These are phyloP conservation scores for Fomitopsis serialis DNA, from an alignment of 768 basidiomycete species.

Conservation along the genomic window DNA sequence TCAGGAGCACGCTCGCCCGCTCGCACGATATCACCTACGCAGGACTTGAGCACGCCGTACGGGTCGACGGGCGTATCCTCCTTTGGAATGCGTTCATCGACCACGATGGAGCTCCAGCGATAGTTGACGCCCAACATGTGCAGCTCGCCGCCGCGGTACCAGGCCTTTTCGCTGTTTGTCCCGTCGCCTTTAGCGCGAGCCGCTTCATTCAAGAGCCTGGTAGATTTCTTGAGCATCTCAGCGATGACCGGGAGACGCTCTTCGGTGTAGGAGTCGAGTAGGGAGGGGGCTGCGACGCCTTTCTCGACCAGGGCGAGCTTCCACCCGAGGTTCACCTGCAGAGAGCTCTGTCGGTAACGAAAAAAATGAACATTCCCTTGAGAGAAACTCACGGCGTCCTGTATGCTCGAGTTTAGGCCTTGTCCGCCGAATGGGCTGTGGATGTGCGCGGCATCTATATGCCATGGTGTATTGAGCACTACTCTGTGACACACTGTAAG, in stretches of 20 bases:
- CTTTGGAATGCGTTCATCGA: constrained; percentile 27
- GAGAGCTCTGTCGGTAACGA: no score
- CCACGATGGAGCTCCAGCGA: constrained; percentile 42
- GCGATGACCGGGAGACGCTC: constrained; percentile 28
- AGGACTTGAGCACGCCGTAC: not conserved
- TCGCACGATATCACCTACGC: constrained; percentile 16
- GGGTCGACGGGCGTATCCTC: not conserved
- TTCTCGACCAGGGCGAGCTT: constrained; percentile 25
- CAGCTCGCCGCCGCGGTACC: constrained; percentile 15
- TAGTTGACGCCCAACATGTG: constrained; percentile 49
- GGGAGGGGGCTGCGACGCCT: constrained; percentile 16
- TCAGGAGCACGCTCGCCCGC: constrained; percentile 43
- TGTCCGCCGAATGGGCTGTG: constrained; percentile 37
- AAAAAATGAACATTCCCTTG: no score
- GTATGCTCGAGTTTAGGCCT: constrained; percentile 25
- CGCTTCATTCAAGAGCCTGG: constrained; percentile 4
- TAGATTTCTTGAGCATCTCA: constrained; percentile 23
- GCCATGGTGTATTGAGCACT: no score
- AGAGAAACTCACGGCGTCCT: constrained; percentile 17
- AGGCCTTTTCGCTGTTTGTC: not conserved
- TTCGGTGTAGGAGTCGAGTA: constrained; percentile 22
- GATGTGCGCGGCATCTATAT: constrained; percentile 47
- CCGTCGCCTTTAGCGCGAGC: not conserved
- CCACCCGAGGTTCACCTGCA: constrained; percentile 26
- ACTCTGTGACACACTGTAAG: no score